Base-by-base conservation (phyloP, 768 basidiomycete species). In the Goffeauzyma gilvescens region DNA sequence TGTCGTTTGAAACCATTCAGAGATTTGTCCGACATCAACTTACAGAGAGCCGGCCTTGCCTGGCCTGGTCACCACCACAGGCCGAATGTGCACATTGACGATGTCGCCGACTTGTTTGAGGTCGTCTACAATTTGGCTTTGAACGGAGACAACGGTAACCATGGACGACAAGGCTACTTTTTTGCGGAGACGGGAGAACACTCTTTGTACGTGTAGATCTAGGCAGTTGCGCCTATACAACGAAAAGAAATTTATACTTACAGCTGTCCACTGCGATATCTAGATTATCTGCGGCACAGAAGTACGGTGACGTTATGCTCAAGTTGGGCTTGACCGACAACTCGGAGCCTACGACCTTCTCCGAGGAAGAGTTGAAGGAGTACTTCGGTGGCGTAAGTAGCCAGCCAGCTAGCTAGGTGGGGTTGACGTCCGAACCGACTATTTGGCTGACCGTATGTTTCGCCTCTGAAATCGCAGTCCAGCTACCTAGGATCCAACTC, bases 131-230 rank as follows among this genome's bases (percentile, higher is more conserved):
- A 39, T 4, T 44, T 51, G 21, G 40, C 56, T 1, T 44, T 46
- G 20, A 30, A 38, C 8, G 50, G 28, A 6, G 23, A 50, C 23
- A 55, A 55, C 35, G 56, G 57, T 15, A 26, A 26, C 17, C 59
- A 60, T 42, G 59, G 59, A 27, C 48, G 45, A 7, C 46, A 50
- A 15, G 59, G 59, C 12, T 60, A 55, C 42, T 60, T 56, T 46
- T 49, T 58, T 41, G 57, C 52, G 34, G 52, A 50, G 27, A 31
- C 55, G 1, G 59, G 59, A n/a, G 59, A 60, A 50, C 55, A 60
- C 49, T 17, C 39, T 10, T 28, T 41, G 39, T 41, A 20, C n/a
- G 27, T 41, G 37, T 9, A 30, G 9, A n/a, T 30, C 9, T 9
- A 9, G 28, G n/a, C 28, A 30, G 28, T 30, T n/a, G 28, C n/a